Conservation (phyloP, 768 basidiomycete genomes). For the Crucibulum laeve region DNA sequence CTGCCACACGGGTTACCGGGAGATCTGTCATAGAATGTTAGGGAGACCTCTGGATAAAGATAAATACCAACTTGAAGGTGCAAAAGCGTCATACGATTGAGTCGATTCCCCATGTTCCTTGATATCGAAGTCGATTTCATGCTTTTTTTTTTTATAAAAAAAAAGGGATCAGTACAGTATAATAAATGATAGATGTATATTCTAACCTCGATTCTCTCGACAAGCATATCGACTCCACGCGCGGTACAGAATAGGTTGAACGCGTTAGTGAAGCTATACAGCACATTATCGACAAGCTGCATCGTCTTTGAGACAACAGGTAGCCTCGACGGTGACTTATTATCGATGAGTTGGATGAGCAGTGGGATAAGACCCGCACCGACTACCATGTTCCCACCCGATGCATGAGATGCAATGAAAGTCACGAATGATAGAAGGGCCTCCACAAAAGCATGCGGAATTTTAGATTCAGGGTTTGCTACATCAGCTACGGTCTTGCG, state of each 20-base stretch:
- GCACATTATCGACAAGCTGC: conserved; percentile 87
- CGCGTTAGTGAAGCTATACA: conserved; percentile 86
- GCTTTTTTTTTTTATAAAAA: conserved; percentile 29
- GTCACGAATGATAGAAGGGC: conserved; percentile 84
- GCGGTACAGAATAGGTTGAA: conserved; percentile 84
- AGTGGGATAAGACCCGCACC: conserved; percentile 89
- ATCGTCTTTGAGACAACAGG: conserved; percentile 84
- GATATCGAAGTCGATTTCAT: conserved; percentile 65
- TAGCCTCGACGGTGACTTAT: conserved; percentile 61
- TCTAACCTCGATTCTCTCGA: conserved; percentile 82
- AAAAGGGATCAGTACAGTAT: too few relatives aligned
- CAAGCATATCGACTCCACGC: conserved; percentile 80
- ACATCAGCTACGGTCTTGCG: conserved; percentile 78
- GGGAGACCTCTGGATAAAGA: background rate
- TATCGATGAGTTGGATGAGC: conserved; percentile 86
- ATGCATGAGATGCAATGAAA: conserved; percentile 78
- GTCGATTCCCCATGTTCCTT: conserved; percentile 39
- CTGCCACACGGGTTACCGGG: conserved; percentile 67
- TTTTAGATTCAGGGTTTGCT: conserved; percentile 54
- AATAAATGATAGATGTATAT: too few relatives aligned
- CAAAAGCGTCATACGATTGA: conserved; percentile 15
- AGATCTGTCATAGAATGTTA: conserved; percentile 34
- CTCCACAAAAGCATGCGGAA: conserved; percentile 77
- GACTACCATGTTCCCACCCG: conserved; percentile 90
- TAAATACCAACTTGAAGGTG: conserved; percentile 12